Evolutionary conservation across 2,329 filamentous ascomycete species (phyloP).

Genomic region (Colletotrichum incanum): DNA sequence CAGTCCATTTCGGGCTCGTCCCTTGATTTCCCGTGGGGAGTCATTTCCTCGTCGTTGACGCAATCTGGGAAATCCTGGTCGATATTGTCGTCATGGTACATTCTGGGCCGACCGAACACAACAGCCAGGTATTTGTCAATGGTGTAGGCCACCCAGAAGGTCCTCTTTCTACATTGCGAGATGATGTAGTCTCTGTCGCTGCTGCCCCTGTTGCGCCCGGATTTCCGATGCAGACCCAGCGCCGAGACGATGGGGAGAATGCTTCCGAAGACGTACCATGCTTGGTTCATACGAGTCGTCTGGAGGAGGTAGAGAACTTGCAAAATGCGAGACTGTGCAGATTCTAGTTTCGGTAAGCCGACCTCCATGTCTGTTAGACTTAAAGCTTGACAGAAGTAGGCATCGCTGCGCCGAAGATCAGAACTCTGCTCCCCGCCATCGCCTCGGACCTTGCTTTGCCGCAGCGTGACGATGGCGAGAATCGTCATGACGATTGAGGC

Average conservation of each 20-base stretch:
- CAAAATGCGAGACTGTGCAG: slow-evolving; percentile 70
- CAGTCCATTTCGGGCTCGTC: slow-evolving; percentile 58
- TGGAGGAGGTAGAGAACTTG: slow-evolving; percentile 73
- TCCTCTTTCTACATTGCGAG: slow-evolving; percentile 68
- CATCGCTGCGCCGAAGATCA: slow-evolving; percentile 46
- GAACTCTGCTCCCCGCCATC: slow-evolving; percentile 19
- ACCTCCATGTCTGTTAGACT: slow-evolving; percentile 61
- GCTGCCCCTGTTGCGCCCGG: slow-evolving; percentile 28
- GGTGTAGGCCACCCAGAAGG: slow-evolving; percentile 75
- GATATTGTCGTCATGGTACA: slow-evolving; percentile 76
- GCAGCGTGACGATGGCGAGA: slow-evolving; percentile 64
- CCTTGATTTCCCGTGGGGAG: slow-evolving; percentile 52
- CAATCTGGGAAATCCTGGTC: slow-evolving; percentile 72
- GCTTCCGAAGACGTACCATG: slow-evolving; percentile 74
- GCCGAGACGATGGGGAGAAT: slow-evolving; percentile 67
- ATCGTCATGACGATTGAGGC: slow-evolving; percentile 64
- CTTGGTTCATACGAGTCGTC: slow-evolving; percentile 73
- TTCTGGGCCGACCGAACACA: slow-evolving; percentile 73
- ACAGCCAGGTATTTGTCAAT: slow-evolving; percentile 76
- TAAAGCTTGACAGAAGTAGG: slow-evolving; percentile 46
- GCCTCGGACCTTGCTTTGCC: slow-evolving; percentile 56
- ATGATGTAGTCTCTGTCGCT: slow-evolving; percentile 58
- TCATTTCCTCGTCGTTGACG: slow-evolving; percentile 72
- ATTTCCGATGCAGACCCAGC: slow-evolving; percentile 52
- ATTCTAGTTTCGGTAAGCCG: slow-evolving; percentile 68